Base-by-base conservation (phyloP, 108 stramenopile genomes). In the Parmales sp. region DNA sequence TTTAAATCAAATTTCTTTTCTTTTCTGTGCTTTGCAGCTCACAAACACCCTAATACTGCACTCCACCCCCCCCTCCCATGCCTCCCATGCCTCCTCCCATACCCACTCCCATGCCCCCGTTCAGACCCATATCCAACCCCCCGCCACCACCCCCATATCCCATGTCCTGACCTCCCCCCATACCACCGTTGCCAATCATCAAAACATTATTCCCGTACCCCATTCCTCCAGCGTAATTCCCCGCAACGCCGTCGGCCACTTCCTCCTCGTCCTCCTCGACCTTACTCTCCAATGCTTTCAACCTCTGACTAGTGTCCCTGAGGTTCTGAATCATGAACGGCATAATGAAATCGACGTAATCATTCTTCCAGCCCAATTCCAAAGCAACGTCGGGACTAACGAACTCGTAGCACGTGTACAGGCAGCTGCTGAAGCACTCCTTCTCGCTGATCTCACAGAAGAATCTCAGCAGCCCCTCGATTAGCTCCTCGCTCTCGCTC, bases 351-450 rank as follows among this genome's bases (percentile, higher is more conserved):
- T 99, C 86, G 54, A 88, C 87, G 85, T 97, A 95, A 29, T 92
- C 92, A 67, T 97, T 92, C 74, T 96, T 80, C 98, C 98, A 99
- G 65, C 95, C 98, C 39, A 99, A 89, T 70, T 99, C 98, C 46
- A 99, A 73, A 49, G 89, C 98, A 37, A 98, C 84, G 80, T 99
- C 98, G 5, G 98, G 97, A 43, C 88, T 84, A 69, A 99, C 80
- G 67, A 97, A 92, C 46, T 88, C 69, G 82, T 93, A 99, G 85
- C 95, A 96, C 31, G 95, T 97, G 89, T 91, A 99, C 39, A 99
- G 81, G 19, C 82, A 76, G 45, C 97, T 96, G 72, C 90, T 80
- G 81, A 99, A 99, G 88, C 93, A 96, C 79, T 95, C 97, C 70
- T 93, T 92, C 81, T 99, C 98, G 39, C 86, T 88, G 37, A 94